Conservation (phyloP, 2,329 filamentous ascomycete species). For the Basipetospora chlamydospora region DNA sequence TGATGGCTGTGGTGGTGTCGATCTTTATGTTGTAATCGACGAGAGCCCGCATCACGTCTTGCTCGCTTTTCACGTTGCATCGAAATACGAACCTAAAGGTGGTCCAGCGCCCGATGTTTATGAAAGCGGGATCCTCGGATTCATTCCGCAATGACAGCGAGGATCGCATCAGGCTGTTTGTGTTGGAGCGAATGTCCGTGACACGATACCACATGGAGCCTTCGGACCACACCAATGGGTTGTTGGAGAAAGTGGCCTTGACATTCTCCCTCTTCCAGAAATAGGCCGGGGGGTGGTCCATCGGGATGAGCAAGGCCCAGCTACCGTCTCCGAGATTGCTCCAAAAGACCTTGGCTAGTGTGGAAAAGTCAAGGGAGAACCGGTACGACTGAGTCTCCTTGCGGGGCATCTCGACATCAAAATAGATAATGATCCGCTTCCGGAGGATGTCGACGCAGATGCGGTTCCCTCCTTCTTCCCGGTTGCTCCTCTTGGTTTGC, state of each 20-base stretch:
- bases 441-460: constrained; percentile 19
- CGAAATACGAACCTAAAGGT: constrained; percentile 33
- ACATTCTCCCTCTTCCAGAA: constrained; percentile 23
- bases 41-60: constrained; percentile 36
- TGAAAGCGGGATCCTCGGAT: constrained; percentile 18
- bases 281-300: constrained; percentile 34
- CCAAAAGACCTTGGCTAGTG: constrained; percentile 29
- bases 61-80: constrained; percentile 11
- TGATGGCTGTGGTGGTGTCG: constrained; percentile 9
- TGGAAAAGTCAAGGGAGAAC: constrained; percentile 27
- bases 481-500: constrained; percentile 2
- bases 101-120: constrained; percentile 44
- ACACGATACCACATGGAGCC: constrained; percentile 33
- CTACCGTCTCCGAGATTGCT: constrained; percentile 11
- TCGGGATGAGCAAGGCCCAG: constrained; percentile 29
- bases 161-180: constrained; percentile 15
- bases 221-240: constrained; percentile 21
- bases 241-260: constrained; percentile 17
- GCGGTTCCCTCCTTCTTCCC: no score
- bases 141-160: constrained; percentile 25
- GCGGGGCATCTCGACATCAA: constrained; percentile 12
- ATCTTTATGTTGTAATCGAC: constrained; percentile 58
- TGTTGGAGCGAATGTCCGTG: constrained; percentile 26
- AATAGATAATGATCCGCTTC: constrained; percentile 25
- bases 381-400: constrained; percentile 17